These are phyloP conservation scores for Microdochium trichocladiopsis DNA, from an alignment of 2,329 filamentous ascomycete species.

Conservation along the genomic window DNA sequence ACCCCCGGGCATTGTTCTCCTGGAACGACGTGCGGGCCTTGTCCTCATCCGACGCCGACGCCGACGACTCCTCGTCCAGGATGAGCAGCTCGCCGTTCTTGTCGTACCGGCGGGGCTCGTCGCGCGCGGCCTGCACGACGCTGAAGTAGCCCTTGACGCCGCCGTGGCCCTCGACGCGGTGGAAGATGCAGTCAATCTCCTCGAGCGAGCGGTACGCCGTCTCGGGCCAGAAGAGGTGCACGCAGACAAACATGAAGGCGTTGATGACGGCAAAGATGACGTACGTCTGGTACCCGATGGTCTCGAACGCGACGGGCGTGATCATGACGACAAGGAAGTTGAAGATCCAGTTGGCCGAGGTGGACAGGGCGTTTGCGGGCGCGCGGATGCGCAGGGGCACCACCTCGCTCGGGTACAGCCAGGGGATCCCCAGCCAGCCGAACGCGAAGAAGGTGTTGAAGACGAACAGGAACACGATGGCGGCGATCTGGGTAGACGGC, in stretches of 20 bases:
- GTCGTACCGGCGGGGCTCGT: neutral
- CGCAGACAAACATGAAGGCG: constrained; percentile 14
- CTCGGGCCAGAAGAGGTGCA: constrained; percentile 22
- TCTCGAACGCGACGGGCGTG: constrained; percentile 51
- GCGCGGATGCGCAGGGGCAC: constrained; percentile 52
- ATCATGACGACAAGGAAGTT: constrained; percentile 64
- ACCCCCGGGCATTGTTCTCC: too few species aligned
- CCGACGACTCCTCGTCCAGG: too few species aligned
- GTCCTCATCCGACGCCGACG: too few species aligned
- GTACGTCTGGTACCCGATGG: constrained; percentile 45
- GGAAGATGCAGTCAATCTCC: constrained; percentile 18
- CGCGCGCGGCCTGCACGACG: neutral
- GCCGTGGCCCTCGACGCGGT: too few species aligned
- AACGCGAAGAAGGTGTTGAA: constrained; percentile 54
- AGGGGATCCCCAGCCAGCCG: constrained; percentile 54
- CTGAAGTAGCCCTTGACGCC: neutral
- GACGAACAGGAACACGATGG: constrained; percentile 45
- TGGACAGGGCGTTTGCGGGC: constrained; percentile 57
- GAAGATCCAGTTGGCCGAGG: constrained; percentile 52
- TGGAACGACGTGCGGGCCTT: too few species aligned
- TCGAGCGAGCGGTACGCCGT: constrained; percentile 19
- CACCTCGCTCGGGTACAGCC: too few species aligned
- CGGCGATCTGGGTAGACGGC: neutral
- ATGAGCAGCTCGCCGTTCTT: neutral
- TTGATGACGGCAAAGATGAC: constrained; percentile 46